These are phyloP conservation scores for Lipomyces oligophaga DNA, from an alignment of 805 yeast genomes.

Conservation along the genomic window DNA sequence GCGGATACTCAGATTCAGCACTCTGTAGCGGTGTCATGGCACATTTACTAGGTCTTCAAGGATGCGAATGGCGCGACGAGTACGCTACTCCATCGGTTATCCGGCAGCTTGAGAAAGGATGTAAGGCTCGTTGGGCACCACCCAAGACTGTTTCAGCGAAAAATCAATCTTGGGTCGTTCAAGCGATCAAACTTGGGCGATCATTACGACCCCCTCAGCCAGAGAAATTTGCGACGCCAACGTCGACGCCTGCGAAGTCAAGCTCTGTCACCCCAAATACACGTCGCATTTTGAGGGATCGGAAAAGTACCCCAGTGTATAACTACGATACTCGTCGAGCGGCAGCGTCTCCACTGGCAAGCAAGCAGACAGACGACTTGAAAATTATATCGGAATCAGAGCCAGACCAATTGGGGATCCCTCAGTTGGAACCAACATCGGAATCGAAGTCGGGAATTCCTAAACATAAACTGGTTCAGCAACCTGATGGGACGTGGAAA, in stretches of 20 bases:
- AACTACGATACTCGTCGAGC: neutral
- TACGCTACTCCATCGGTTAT: slow-evolving; percentile 5
- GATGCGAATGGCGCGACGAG: slow-evolving; percentile 14
- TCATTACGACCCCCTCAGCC: slow-evolving; percentile 31
- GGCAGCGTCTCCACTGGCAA: slow-evolving; percentile 3
- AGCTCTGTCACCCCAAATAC: no score
- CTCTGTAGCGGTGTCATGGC: slow-evolving; percentile 73
- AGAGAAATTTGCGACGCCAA: slow-evolving; percentile 2
- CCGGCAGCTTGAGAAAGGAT: slow-evolving; percentile 20
- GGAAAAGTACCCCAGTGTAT: slow-evolving; percentile 10
- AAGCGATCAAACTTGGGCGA: slow-evolving; percentile 37
- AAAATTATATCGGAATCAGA: neutral
- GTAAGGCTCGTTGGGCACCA: slow-evolving; percentile 13
- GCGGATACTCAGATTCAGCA: slow-evolving; percentile 84
- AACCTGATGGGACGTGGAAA: neutral
- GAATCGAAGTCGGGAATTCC: neutral
- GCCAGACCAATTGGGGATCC: neutral
- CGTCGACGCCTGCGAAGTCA: neutral
- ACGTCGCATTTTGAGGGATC: slow-evolving; percentile 13
- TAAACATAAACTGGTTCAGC: neutral
- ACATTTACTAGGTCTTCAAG: slow-evolving; percentile 67
- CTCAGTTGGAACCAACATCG: neutral
- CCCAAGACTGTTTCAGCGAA: slow-evolving; percentile 15
- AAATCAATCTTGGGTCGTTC: slow-evolving; percentile 21
- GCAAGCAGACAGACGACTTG: neutral